Conservation (phyloP, 2,329 filamentous ascomycete genomes). For the Diaporthe helianthi region DNA sequence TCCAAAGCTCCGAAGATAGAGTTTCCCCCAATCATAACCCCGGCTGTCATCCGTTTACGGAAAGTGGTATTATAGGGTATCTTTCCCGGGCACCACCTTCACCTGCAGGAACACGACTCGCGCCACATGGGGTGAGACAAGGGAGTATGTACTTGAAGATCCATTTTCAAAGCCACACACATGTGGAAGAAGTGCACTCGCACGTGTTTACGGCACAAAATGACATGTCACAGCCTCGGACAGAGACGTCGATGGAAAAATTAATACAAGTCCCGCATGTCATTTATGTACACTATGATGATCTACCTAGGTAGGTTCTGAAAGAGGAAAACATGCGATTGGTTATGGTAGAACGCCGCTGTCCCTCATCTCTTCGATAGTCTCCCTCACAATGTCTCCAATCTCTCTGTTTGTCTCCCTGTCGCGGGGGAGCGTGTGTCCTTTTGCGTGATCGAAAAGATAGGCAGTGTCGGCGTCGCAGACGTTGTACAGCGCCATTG, state of each 20-base stretch:
- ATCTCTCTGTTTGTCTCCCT: slow-evolving; percentile 45
- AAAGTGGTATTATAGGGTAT: background rate
- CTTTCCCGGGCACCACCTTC: background rate
- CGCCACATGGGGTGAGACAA: background rate
- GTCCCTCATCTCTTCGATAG: slow-evolving; percentile 37
- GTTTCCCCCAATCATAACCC: slow-evolving; percentile 7
- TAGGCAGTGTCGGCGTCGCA: slow-evolving; percentile 50
- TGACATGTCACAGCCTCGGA: background rate
- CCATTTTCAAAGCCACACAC: background rate
- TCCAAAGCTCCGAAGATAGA: background rate
- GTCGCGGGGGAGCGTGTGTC: slow-evolving; percentile 49
- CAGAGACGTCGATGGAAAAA: background rate
- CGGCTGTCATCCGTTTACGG: background rate
- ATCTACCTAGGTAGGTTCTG: slow-evolving; percentile 2
- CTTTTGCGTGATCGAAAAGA: slow-evolving; percentile 52
- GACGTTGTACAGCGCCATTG: slow-evolving; percentile 42
- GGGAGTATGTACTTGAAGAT: background rate
- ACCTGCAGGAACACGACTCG: slow-evolving; percentile 2
- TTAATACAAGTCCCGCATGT: background rate
- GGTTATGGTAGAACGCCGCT: slow-evolving; percentile 1
- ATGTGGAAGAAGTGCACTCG: background rate
- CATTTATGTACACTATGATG: background rate
- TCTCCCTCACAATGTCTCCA: slow-evolving; percentile 35
- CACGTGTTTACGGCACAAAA: background rate
- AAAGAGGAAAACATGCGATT: background rate